Base-by-base conservation (phyloP, 1,139 yeast species). In the Sugiyamaella sp. region DNA sequence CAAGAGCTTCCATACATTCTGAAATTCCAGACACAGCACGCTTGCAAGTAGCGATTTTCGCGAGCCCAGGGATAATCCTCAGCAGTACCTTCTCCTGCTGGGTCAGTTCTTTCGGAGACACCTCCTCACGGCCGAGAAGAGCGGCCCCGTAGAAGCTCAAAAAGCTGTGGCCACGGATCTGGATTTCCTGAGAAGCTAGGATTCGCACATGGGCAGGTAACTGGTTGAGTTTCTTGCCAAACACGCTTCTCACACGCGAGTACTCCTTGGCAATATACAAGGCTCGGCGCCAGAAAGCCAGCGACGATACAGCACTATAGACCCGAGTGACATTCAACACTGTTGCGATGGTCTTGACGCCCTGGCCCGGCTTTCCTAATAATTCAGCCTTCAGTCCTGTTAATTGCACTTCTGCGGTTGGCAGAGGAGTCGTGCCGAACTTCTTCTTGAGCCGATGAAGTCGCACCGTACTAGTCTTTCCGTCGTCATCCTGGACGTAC, bases 1-100 rank as follows among this genome's bases (percentile, higher is more conserved):
- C 71, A 25, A 68, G 53, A 2, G 68, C 68, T 44, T 68, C 71
- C 68, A 67, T 66, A 51, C 71, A 68, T 49, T 68, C 71, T 1
- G 67, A 63, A 22, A 67, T 60, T 3, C 66, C 66, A 12, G 59
- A 48, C 14, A 65, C 55, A 19, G 70, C 58, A 20, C 54, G 47
- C 44, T 68, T 68, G 33, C 70, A 67, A 2, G 60, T 56, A 20
- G 57, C 49, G 1, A 69, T 67, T 51, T 68, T 68, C 47, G 66
- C 60, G 2, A 68, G 50, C 2, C 71, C 70, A 2, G 71, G 66
- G 3, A 68, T 52, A 2, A 66, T 50, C 20, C 71, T 55, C 22
- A 65, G 46, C 9, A 68, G 55, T 4, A 45, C 52, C 49, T 65
- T 60, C 29, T 60, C 60, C 10, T 52, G 46, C 12, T 56, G 39